Evolutionary conservation across 257 asterid genomes (phyloP).

Genomic region (Scutellaria minor): DNA sequence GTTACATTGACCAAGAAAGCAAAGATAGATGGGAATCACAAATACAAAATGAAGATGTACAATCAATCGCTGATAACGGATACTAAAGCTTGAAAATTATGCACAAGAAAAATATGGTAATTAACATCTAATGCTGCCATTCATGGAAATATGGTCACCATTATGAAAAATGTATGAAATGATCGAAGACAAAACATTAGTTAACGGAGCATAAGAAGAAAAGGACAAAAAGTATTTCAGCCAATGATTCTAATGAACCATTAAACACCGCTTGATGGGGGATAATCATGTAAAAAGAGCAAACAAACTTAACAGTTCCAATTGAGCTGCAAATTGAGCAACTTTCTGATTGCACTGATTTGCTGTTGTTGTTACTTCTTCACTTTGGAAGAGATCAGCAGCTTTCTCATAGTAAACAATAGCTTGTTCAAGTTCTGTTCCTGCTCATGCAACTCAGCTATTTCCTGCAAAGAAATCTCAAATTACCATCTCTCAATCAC

Average conservation of each 20-base stretch:
- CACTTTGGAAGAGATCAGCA: not conserved
- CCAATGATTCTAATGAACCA: slow-evolving; percentile 7
- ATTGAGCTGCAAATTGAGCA: slow-evolving; percentile 85
- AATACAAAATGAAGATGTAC: slow-evolving; percentile 8
- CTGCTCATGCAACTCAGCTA: slow-evolving; percentile 86
- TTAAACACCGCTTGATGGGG: not conserved
- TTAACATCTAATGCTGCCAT: not conserved
- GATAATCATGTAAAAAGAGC: slow-evolving; percentile 13
- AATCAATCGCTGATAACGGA: slow-evolving; percentile 19
- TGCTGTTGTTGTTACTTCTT: slow-evolving; percentile 53
- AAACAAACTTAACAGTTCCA: slow-evolving; percentile 73
- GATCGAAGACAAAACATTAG: slow-evolving; percentile 9
- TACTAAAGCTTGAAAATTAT: not conserved
- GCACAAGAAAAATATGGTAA: slow-evolving; percentile 5
- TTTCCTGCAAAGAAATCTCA: slow-evolving; percentile 59
- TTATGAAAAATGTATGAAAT: not conserved
- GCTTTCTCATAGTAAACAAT: not conserved
- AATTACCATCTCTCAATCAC: slow-evolving; percentile 1
- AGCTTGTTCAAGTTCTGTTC: slow-evolving; percentile 49
- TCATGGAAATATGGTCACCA: slow-evolving; percentile 27
- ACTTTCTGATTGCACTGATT: slow-evolving; percentile 93
- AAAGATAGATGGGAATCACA: slow-evolving; percentile 16
- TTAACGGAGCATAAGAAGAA: not conserved
- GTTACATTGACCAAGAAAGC: not conserved
- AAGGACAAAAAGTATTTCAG: not conserved